Evolutionary conservation across 169 alveolate species (phyloP), one percentile per base, ranked within the genome.

Genomic region (Cryptosporidium parvum): DNA sequence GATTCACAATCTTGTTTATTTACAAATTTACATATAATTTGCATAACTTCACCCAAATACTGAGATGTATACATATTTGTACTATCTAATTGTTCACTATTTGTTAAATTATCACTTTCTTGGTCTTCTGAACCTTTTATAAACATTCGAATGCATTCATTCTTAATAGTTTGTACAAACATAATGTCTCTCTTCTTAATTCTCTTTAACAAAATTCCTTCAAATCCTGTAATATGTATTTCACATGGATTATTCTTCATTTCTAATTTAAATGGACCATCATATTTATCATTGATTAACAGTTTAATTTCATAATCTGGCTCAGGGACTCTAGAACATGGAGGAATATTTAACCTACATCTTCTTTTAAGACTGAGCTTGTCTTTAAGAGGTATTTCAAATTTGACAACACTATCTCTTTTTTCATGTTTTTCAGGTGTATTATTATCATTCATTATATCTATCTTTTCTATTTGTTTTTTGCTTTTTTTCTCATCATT

Each of bases 301-400:
- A 80, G 12, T 16, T 42, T 44, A 23, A 80, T 80, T 0, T 44
- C 39, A 21, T 80, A 80, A 21, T 9, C 68, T 6, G 89, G 89
- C 48, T 80, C 80, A 3, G 89, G 89, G 23, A 80, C 59, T 48
- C 56, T 59, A 44, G 89, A 80, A 23, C 42, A 65, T n/a, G 89
- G 89, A 16, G 89, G 89, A 35, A 59, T 61, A 48, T 80, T 62
- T 33, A 37, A 16, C 21, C 14, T 44, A 31, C 89, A 80, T 23
- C 52, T 80, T 44, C 18, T 80, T 48, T 42, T 59, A 4, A 45
- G 7, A 44, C 51, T 35, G 0, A 80, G 31, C 23, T 26, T 80
- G 12, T 80, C 89, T 42, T 44, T 59, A 0, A 61, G 80, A 18
- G 89, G 35, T 3, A 65, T 26, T 2, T 62, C 80, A 80, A 31